These are phyloP conservation scores for Boeremia exigua DNA, from an alignment of 2,329 filamentous ascomycete species.

Conservation along the genomic window DNA sequence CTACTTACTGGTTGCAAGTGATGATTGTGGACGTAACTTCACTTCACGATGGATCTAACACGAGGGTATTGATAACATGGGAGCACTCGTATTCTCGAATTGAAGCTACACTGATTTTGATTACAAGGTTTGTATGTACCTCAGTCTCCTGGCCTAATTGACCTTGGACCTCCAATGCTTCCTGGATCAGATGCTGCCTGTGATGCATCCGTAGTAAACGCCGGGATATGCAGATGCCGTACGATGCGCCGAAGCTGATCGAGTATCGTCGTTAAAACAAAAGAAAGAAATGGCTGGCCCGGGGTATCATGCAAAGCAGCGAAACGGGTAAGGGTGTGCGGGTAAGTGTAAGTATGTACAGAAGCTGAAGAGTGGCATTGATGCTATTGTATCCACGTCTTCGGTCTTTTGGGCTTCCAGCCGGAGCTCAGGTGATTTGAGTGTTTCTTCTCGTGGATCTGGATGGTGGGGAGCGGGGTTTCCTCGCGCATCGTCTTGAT, in stretches of 20 bases:
- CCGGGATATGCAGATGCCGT: constrained; percentile 2
- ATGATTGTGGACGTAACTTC: too few species aligned
- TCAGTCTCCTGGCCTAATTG: too few species aligned
- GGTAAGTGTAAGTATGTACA: background rate
- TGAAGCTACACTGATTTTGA: background rate
- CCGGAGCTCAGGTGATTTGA: constrained; percentile 17
- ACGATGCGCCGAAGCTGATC: too few species aligned
- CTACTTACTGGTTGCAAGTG: too few species aligned
- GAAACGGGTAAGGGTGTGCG: background rate
- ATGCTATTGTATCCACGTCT: constrained; percentile 17
- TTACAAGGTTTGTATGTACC: background rate
- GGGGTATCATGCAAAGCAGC: constrained; percentile 6
- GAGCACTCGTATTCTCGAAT: background rate
- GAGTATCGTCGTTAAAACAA: background rate
- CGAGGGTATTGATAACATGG: too few species aligned
- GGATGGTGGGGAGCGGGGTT: constrained; percentile 30
- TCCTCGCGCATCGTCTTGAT: constrained; percentile 34
- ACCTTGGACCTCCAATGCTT: too few species aligned
- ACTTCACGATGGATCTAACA: too few species aligned
- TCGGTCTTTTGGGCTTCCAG: constrained; percentile 10
- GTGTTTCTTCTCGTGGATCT: constrained; percentile 36
- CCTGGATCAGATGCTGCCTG: too few species aligned
- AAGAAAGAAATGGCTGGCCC: background rate
- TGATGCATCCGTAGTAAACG: background rate
- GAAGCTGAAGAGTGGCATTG: background rate